A percentile compares a stretch with the other conserved stretches of the same genome.
Conservation (phyloP, 1,139 yeast genomes). For the Magnusiomyces ingens region DNA sequence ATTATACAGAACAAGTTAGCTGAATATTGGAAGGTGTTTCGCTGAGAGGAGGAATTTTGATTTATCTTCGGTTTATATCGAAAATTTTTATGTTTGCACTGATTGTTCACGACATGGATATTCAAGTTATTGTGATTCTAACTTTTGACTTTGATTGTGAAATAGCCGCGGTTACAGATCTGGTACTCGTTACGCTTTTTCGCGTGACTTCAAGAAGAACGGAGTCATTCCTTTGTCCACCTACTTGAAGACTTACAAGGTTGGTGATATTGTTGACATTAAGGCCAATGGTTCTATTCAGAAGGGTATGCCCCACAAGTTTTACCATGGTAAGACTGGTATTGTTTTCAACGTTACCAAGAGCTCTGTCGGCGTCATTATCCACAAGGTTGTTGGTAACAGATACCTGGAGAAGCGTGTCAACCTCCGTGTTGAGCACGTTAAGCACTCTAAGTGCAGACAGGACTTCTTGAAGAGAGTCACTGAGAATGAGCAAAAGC, state of each 20-base stretch:
- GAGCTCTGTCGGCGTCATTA: slow-evolving; percentile 95
- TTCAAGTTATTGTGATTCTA: not conserved
- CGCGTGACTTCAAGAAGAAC: slow-evolving; percentile 98
- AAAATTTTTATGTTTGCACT: not conserved
- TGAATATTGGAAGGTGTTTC: too few relatives aligned
- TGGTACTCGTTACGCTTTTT: slow-evolving; percentile 99
- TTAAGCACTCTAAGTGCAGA: slow-evolving; percentile 99
- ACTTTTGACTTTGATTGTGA: not conserved
- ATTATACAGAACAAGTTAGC: too few relatives aligned
- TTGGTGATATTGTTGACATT: slow-evolving; percentile 99
- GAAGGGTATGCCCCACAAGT: slow-evolving; percentile 99
- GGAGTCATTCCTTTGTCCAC: slow-evolving; percentile 92
- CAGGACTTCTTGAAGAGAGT: slow-evolving; percentile 98
- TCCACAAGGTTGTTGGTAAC: slow-evolving; percentile 98
- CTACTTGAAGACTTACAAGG: slow-evolving; percentile 96
- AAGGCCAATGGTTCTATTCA: slow-evolving; percentile 98
- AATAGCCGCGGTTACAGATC: slow-evolving; percentile 99
- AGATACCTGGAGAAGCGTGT: slow-evolving; percentile 98
- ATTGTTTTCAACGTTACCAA: slow-evolving; percentile 97
- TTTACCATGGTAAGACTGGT: slow-evolving; percentile 99
- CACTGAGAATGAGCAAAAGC: slow-evolving; percentile 89
- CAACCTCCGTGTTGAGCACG: slow-evolving; percentile 97
- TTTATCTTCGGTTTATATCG: not conserved
- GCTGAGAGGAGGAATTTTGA: too few relatives aligned
- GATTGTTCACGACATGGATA: not conserved